Evolutionary conservation across 2,329 filamentous ascomycete species (phyloP), one percentile per base, ranked within the genome.

Genomic region (Pleoardoris graminearum): DNA sequence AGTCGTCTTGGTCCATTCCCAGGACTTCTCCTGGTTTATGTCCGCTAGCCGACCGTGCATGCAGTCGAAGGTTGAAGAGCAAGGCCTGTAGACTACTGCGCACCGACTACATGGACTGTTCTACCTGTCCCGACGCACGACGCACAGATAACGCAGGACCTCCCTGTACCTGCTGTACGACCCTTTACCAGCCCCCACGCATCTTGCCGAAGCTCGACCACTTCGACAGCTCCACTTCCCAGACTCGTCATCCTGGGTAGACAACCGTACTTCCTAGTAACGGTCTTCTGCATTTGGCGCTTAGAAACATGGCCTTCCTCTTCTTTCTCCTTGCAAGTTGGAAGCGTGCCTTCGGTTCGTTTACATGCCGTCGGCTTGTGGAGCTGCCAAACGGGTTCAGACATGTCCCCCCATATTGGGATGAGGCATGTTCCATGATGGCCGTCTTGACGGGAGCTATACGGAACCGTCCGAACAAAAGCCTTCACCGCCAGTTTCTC

Each of bases 401-500:
- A 43, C 35, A 19, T 37, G 39, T 33, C 52, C n/a, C 45, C 42
- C 58, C 55, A 43, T 39, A 50, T 56, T 50, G 54, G 50, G 57
- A 55, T 45, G 23, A 47, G 55, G 38, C 50, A 53, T 39, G 30
- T 46, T 33, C 48, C 55, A 59, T 57, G 48, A 8, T 48, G 42
- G 27, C 35, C 49, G 19, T 3, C 30, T 45, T n/a, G 52, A 43
- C 43, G 38, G 48, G 45, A 50, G 23, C 50, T 22, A 38, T 30
- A 41, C 23, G 33, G 43, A n/a, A 22, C 54, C 53, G 50, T 57
- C 57, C 53, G 43, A 44, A 52, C 17, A 47, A 51, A 16, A 35
- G 19, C 33, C 22, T 58, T 57, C 55, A 60, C 58, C 55, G 54
- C 56, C 50, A 42, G 36, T 53, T 46, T 25, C 12, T 17, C 4